Conservation (phyloP, 2,329 filamentous ascomycete genomes). For the Curvularia verruculosa region DNA sequence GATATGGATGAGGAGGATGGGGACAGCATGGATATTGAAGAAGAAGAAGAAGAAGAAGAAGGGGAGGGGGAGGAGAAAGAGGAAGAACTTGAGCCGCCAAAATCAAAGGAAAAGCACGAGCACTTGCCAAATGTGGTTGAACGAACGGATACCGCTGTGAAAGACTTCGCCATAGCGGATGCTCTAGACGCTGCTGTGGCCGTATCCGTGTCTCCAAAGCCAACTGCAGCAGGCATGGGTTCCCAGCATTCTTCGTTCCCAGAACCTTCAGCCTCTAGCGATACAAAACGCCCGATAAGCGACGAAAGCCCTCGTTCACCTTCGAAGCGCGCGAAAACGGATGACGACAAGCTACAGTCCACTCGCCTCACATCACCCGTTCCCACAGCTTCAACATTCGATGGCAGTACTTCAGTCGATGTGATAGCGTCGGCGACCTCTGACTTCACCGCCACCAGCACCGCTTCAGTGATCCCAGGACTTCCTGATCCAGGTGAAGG, state of each 20-base stretch:
- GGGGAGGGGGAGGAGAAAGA: conserved; percentile 2
- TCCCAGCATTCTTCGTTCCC: conserved; percentile 2
- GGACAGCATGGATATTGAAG: conserved; percentile 28
- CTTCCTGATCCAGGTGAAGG: conserved; percentile 25
- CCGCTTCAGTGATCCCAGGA: conserved; percentile 22
- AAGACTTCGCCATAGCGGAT: conserved; percentile 27
- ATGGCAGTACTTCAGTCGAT: background rate
- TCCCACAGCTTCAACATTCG: conserved; percentile 1
- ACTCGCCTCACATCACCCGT: conserved; percentile 9
- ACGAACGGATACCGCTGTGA: conserved; percentile 13
- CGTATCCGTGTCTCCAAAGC: background rate
- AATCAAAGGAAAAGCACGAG: conserved; percentile 30
- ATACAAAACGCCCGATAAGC: conserved; percentile 34
- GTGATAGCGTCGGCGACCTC: conserved; percentile 20
- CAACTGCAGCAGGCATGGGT: background rate
- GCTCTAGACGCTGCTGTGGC: background rate
- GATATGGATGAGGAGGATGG: conserved; percentile 34
- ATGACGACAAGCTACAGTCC: conserved; percentile 15
- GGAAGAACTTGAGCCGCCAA: background rate
- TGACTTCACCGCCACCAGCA: conserved; percentile 24
- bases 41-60: conserved; percentile 21
- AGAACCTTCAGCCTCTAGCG: conserved; percentile 7
- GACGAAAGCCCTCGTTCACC: conserved; percentile 31
- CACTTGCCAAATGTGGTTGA: conserved; percentile 27
- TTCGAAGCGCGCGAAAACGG: conserved; percentile 38